Percentiles rank a stretch among this genome's conserved stretches.
phyloP scores from a whole-genome alignment of 371 early-diverging fungal species.

The Dinochytrium kinnereticum region DNA sequence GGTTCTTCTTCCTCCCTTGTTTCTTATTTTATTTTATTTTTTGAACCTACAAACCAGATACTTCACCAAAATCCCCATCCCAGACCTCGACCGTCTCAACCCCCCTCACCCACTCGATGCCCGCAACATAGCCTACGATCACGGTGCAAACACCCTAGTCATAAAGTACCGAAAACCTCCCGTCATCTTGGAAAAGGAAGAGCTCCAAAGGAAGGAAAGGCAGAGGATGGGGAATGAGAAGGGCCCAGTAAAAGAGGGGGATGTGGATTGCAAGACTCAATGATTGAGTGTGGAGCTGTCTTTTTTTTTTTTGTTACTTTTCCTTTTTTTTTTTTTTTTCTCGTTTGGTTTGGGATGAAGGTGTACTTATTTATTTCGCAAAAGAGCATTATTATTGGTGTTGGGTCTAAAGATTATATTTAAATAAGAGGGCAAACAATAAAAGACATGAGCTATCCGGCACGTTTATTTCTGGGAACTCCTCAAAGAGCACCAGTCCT shows the following conservation, averaged over 20 bases:
- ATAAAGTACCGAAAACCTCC: slow-evolving; percentile 32
- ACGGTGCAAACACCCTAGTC: slow-evolving; percentile 33
- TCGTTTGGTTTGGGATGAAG: too few relatives aligned
- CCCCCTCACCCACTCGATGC: slow-evolving; percentile 11
- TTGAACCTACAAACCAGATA: too few relatives aligned
- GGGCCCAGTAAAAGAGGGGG: slow-evolving; percentile 20
- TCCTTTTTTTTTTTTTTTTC: not conserved
- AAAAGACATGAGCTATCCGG: too few relatives aligned
- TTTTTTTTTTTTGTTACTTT: not conserved
- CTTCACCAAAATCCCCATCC: slow-evolving; percentile 27
- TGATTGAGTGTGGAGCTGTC: too few relatives aligned
- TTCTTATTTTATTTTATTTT: too few relatives aligned
- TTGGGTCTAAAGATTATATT: too few relatives aligned
- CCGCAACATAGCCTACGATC: slow-evolving; percentile 16
- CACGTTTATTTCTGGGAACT: too few relatives aligned
- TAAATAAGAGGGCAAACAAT: too few relatives aligned
- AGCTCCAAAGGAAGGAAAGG: slow-evolving; percentile 20
- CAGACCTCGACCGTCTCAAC: slow-evolving; percentile 31
- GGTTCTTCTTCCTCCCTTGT: not conserved
- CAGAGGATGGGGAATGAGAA: not conserved
- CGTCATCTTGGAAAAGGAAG: slow-evolving; percentile 28
- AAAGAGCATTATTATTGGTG: too few relatives aligned
- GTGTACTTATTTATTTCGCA: too few relatives aligned
- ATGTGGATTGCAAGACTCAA: slow-evolving; percentile 31
- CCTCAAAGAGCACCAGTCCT: too few relatives aligned